Evolutionary conservation across 495 filamentous ascomycete species (phyloP).

Genomic region (Penicillium paxilli): DNA sequence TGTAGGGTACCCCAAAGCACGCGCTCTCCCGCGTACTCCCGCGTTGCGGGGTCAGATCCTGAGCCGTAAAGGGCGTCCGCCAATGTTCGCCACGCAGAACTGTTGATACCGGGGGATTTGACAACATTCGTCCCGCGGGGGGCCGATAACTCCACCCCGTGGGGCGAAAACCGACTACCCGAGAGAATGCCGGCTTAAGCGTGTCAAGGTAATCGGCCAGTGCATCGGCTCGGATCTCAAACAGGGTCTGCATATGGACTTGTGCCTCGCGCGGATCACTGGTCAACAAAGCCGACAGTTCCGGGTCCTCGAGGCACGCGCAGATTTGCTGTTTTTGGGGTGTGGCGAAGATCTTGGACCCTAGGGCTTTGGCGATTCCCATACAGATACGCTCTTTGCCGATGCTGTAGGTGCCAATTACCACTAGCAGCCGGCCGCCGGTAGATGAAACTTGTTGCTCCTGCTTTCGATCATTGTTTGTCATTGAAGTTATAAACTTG

Average conservation of each 20-base stretch:
- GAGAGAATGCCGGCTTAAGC: conserved; percentile 74
- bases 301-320: conserved; percentile 78
- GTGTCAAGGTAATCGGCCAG: conserved; percentile 81
- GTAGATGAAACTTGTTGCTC: conserved; percentile 7
- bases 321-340: conserved; percentile 82
- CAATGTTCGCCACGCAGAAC: conserved; percentile 75
- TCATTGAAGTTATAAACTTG: conserved; percentile 53
- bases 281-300: conserved; percentile 75
- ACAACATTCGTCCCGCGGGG: conserved; percentile 58
- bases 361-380: conserved; percentile 83
- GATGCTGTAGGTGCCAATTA: conserved; percentile 96
- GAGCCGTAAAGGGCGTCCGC: conserved; percentile 63
- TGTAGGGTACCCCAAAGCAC: conserved; percentile 92
- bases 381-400: conserved; percentile 96
- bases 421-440: conserved; percentile 75
- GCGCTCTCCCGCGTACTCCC: conserved; percentile 74
- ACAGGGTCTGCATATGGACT: conserved; percentile 95
- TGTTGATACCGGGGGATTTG: conserved; percentile 62
- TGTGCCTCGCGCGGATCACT: conserved; percentile 79
- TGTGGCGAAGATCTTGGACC: conserved; percentile 88
- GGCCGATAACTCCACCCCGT: conserved; percentile 90
- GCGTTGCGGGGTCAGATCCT: conserved; percentile 72
- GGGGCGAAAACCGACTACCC: conserved; percentile 88
- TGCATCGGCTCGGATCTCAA: conserved; percentile 86
- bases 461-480: conserved; percentile 8